These are phyloP conservation scores for Diospyros kaki DNA, from an alignment of 148 eudicot genomes.

Conservation along the genomic window DNA sequence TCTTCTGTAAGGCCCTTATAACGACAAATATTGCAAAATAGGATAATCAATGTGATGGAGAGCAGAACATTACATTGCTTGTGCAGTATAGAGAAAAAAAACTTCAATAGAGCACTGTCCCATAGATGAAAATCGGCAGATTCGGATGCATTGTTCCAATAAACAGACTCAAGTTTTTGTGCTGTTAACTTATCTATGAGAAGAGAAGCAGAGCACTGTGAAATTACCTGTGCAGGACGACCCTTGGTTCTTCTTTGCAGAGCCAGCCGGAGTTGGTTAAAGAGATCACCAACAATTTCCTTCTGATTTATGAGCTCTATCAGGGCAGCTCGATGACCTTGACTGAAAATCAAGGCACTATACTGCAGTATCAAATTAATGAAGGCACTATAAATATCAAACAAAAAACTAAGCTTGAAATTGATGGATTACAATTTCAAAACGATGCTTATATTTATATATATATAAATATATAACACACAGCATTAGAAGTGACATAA, in stretches of 20 bases:
- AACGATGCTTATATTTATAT: neutral
- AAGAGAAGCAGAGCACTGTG: neutral
- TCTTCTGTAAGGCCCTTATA: no score
- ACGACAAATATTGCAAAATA: neutral
- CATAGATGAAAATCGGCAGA: no score
- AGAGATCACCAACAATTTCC: slow-evolving; percentile 92
- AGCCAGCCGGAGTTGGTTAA: slow-evolving; percentile 97
- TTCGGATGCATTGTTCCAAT: no score
- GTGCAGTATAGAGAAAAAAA: neutral
- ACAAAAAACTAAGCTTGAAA: slow-evolving; percentile 1
- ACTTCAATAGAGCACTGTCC: no score
- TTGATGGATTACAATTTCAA: slow-evolving; percentile 1
- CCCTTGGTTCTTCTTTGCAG: slow-evolving; percentile 75
- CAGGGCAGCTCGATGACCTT: slow-evolving; percentile 55
- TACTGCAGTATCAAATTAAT: slow-evolving; percentile 46
- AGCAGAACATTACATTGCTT: neutral
- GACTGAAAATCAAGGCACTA: slow-evolving; percentile 68
- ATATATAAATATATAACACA: neutral
- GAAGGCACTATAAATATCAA: neutral
- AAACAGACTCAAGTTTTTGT: no score
- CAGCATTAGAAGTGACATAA: neutral
- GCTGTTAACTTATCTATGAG: no score
- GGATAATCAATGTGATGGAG: neutral
- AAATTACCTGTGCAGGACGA: slow-evolving; percentile 90
- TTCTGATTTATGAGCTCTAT: slow-evolving; percentile 92